These are phyloP conservation scores for Cladosporium oxysporum DNA, from an alignment of 2,329 filamentous ascomycete species.

Conservation along the genomic window DNA sequence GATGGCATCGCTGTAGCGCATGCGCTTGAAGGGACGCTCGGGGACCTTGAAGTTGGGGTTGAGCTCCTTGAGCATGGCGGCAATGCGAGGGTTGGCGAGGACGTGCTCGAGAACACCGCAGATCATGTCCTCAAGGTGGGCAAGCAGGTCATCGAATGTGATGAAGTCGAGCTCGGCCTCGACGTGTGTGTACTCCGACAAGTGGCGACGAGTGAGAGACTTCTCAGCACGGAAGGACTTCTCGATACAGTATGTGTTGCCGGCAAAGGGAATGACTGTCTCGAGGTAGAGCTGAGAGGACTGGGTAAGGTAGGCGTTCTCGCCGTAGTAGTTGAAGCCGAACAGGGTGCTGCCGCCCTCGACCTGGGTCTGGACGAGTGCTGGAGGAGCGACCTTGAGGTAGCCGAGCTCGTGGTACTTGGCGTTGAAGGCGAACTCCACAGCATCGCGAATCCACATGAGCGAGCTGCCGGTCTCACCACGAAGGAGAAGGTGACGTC, in stretches of 20 bases:
- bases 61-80: conserved; percentile 74
- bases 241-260: conserved; percentile 96
- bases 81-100: conserved; percentile 71
- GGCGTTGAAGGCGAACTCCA: conserved; percentile 78
- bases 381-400: conserved; percentile 83
- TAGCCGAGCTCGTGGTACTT: conserved; percentile 75
- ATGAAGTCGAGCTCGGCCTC: conserved; percentile 98
- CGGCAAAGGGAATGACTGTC: conserved; percentile 85
- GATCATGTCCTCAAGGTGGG: conserved; percentile 83
- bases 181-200: conserved; percentile 95
- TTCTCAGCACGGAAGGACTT: conserved; percentile 99
- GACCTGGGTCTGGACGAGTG: conserved; percentile 91
- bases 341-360: conserved; percentile 92
- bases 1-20: conserved; percentile 93
- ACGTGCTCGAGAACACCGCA: conserved; percentile 80
- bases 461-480: conserved; percentile 82
- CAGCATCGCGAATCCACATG: conserved; percentile 80
- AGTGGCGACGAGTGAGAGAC: conserved; percentile 86
- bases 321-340: conserved; percentile 83
- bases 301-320: conserved; percentile 91
- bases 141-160: conserved; percentile 82
- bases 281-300: conserved; percentile 97
- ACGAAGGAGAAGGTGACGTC: conserved; percentile 81
- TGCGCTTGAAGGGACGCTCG: conserved; percentile 83
- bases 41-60: conserved; percentile 89